Conservation (phyloP, 148 eudicot genomes). For the Fallopia convolvulus region DNA sequence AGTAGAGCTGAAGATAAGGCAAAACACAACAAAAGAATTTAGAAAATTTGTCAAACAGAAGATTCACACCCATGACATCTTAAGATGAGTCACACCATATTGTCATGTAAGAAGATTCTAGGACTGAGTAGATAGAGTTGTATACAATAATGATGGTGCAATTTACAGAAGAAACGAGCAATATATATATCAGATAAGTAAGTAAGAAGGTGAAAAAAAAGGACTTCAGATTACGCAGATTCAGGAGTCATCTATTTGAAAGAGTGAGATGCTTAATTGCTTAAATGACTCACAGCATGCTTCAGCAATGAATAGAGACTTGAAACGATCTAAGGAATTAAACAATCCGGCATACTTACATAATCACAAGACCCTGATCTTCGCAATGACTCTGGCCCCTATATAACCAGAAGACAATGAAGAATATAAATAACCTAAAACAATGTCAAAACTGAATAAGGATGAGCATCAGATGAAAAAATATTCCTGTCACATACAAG, state of each 20-base stretch:
- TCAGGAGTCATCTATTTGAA: neutral
- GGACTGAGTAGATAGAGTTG: neutral
- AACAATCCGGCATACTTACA: slow-evolving; percentile 35
- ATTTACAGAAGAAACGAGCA: neutral
- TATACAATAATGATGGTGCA: neutral
- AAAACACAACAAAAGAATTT: neutral
- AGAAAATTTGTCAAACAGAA: neutral
- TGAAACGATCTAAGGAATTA: slow-evolving; percentile 2
- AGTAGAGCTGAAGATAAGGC: neutral
- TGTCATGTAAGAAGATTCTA: neutral
- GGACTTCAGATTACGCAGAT: neutral
- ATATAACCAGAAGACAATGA: slow-evolving; percentile 20
- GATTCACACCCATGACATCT: neutral
- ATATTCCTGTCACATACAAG: slow-evolving; percentile 4
- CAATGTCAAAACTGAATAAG: neutral
- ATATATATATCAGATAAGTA: neutral
- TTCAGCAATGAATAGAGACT: neutral
- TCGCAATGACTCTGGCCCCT: slow-evolving; percentile 63
- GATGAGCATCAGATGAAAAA: slow-evolving; percentile 6
- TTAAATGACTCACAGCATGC: neutral
- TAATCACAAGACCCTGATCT: slow-evolving; percentile 57
- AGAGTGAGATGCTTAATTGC: neutral
- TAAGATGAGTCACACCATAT: neutral
- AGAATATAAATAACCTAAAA: neutral
- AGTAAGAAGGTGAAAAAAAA: neutral